phyloP scores from a whole-genome alignment of 129 eudicot genomes.

The Oenanthe sinensis region DNA sequence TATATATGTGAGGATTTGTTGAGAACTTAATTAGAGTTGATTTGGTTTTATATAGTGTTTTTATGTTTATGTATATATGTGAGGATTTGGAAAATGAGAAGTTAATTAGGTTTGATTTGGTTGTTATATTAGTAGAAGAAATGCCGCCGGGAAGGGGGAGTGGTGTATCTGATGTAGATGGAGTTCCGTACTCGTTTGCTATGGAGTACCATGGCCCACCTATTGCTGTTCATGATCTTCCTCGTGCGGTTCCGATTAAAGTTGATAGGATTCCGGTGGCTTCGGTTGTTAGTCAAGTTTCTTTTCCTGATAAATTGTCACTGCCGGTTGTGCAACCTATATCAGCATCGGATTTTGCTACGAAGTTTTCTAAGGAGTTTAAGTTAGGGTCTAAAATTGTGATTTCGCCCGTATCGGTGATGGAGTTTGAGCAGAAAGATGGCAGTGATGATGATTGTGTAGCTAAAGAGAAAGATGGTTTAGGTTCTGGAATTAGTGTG shows the following conservation, averaged over 20 bases:
- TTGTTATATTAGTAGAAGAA: neutral
- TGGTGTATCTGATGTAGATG: slow-evolving; percentile 19
- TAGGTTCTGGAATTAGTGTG: slow-evolving; percentile 47
- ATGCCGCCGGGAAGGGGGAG: slow-evolving; percentile 34
- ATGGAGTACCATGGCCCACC: slow-evolving; percentile 88
- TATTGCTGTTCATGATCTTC: slow-evolving; percentile 47
- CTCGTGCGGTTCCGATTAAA: slow-evolving; percentile 75
- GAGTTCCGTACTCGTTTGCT: slow-evolving; percentile 61
- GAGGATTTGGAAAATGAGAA: neutral
- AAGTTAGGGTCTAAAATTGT: slow-evolving; percentile 26
- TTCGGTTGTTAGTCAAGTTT: slow-evolving; percentile 34
- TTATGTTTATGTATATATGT: neutral
- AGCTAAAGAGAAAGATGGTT: slow-evolving; percentile 41
- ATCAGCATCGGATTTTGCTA: slow-evolving; percentile 36
- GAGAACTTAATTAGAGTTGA: neutral
- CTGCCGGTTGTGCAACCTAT: slow-evolving; percentile 88
- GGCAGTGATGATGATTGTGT: slow-evolving; percentile 28
- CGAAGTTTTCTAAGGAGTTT: slow-evolving; percentile 46
- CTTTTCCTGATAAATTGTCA: slow-evolving; percentile 35
- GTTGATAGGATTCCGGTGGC: slow-evolving; percentile 84
- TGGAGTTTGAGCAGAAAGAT: slow-evolving; percentile 34
- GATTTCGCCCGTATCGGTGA: slow-evolving; percentile 78
- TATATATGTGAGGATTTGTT: neutral
- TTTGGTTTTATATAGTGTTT: neutral
- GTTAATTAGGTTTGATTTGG: neutral